A percentile compares a stretch with the other conserved stretches of the same genome.
Conservation (phyloP, 139 green algal genomes). For the Chlorella sp. region DNA sequence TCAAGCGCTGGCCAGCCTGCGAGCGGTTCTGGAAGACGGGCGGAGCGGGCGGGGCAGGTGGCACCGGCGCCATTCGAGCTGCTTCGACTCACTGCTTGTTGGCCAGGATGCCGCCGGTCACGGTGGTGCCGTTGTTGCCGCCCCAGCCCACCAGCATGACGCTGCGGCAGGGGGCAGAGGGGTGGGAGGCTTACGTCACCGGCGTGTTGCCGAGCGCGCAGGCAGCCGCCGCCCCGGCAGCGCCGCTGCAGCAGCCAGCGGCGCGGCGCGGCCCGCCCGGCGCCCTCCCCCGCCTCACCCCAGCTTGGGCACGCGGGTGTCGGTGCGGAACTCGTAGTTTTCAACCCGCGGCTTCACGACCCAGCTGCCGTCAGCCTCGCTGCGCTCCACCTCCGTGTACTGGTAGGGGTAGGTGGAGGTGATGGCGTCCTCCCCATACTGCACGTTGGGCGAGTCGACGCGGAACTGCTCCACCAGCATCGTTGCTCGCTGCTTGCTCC, state of each 20-base stretch:
- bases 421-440: constrained; percentile 84
- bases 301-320: constrained; percentile 92
- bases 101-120: constrained; percentile 94
- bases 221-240: background rate
- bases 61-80: too few species aligned
- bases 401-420: constrained; percentile 88
- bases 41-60: too few species aligned
- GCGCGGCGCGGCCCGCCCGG: background rate
- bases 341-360: constrained; percentile 73
- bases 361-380: constrained; percentile 68
- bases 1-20: background rate
- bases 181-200: background rate
- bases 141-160: constrained; percentile 99
- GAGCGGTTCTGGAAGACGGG: background rate
- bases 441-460: constrained; percentile 88
- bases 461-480: constrained; percentile 69
- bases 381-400: constrained; percentile 73
- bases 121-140: constrained; percentile 98
- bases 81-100: constrained; percentile 86
- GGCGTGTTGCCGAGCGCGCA: background rate
- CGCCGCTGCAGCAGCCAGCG: background rate
- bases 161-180: constrained; percentile 54
- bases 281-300: constrained; percentile 87
- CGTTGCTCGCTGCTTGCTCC: background rate
- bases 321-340: constrained; percentile 88